These are phyloP conservation scores for Mycosphaerelloides madeirae DNA, from an alignment of 2,329 filamentous ascomycete species.

Conservation along the genomic window DNA sequence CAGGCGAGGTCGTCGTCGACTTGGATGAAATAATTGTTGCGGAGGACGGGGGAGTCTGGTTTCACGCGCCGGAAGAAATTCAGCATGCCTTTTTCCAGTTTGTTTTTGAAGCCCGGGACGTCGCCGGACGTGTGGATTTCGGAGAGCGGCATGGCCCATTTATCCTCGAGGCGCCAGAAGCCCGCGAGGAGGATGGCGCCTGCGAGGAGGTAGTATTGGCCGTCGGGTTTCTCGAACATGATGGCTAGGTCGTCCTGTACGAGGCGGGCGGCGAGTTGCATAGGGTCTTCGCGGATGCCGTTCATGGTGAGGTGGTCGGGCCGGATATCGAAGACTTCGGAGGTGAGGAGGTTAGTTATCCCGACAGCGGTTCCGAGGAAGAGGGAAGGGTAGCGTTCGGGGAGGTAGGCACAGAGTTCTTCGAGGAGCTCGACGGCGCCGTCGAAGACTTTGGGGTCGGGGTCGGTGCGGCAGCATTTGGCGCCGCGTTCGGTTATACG, in stretches of 20 bases:
- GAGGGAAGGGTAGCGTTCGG: conserved; percentile 68
- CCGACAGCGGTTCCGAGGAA: conserved; percentile 61
- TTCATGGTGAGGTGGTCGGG: conserved; percentile 52
- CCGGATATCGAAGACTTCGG: conserved; percentile 65
- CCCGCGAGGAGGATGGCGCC: conserved; percentile 72
- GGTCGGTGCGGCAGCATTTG: conserved; percentile 65
- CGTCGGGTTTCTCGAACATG: conserved; percentile 72
- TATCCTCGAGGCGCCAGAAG: conserved; percentile 79
- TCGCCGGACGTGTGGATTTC: conserved; percentile 75
- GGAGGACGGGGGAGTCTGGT: conserved; percentile 60
- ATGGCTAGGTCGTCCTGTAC: conserved; percentile 79
- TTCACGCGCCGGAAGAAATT: conserved; percentile 72
- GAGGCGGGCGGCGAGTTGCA: conserved; percentile 67
- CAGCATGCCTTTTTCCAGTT: conserved; percentile 72
- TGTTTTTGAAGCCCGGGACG: conserved; percentile 67
- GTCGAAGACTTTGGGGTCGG: conserved; percentile 53
- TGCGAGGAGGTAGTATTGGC: conserved; percentile 75
- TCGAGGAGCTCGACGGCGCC: conserved; percentile 72
- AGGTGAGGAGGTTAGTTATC: conserved; percentile 65
- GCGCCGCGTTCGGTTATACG: conserved; percentile 62
- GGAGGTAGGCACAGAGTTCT: conserved; percentile 66
- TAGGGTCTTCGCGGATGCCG: conserved; percentile 62
- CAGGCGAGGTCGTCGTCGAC: conserved; percentile 74
- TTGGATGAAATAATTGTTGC: conserved; percentile 86
- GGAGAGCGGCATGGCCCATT: conserved; percentile 71